phyloP scores from a whole-genome alignment of 352 stramenopile genomes.

The Pythium phragmiticola region DNA sequence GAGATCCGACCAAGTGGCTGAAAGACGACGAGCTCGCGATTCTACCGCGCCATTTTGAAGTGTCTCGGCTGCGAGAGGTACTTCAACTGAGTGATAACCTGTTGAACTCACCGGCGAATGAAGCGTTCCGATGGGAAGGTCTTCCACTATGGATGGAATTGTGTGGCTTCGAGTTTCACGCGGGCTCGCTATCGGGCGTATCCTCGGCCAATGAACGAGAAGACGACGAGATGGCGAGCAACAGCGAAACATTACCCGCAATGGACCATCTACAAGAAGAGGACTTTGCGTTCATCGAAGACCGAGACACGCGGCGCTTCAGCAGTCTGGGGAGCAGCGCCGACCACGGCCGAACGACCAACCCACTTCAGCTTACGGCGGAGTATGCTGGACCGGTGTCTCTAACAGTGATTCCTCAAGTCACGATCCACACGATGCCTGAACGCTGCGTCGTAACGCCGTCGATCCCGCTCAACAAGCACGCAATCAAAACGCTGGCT shows the following conservation, averaged over 20 bases:
- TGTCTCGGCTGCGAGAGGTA: constrained; percentile 64
- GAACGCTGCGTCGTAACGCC: constrained; percentile 57
- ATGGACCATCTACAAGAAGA: constrained; percentile 49
- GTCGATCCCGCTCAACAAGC: constrained; percentile 64
- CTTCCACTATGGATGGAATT: constrained; percentile 63
- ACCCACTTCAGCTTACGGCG: constrained; percentile 44
- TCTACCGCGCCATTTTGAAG: constrained; percentile 75
- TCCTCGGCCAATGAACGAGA: neutral
- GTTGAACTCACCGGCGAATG: constrained; percentile 32
- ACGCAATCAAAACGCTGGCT: constrained; percentile 55
- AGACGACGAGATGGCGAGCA: constrained; percentile 2
- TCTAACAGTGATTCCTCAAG: constrained; percentile 60
- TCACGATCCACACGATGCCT: constrained; percentile 38
- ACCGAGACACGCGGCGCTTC: constrained; percentile 57
- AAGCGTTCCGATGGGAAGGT: constrained; percentile 39
- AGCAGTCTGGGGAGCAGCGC: constrained; percentile 62
- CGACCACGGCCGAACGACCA: constrained; percentile 35
- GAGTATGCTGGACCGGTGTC: constrained; percentile 43
- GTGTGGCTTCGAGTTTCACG: constrained; percentile 70
- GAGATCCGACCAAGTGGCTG: constrained; percentile 75
- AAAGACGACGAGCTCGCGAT: constrained; percentile 69
- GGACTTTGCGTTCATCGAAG: constrained; percentile 81
- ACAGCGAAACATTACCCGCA: neutral
- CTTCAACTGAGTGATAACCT: constrained; percentile 65
- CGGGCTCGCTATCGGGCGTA: constrained; percentile 20